Percentiles rank a stretch among this genome's conserved stretches.
These are phyloP conservation scores for Fomes fomentarius DNA, from an alignment of 1,284 basidiomycete species.

Conservation along the genomic window DNA sequence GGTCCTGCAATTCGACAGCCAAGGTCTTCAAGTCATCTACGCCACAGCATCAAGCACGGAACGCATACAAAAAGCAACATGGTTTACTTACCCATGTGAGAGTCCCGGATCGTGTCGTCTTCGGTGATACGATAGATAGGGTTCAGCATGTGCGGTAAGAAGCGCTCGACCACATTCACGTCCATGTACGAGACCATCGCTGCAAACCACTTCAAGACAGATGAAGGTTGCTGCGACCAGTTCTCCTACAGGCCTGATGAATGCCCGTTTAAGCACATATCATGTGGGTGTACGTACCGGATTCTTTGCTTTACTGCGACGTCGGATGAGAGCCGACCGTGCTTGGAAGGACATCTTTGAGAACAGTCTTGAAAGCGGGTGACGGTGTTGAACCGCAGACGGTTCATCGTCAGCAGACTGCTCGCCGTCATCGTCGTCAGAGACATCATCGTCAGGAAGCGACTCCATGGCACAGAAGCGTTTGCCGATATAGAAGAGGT, in stretches of 20 bases:
- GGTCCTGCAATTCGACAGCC: conserved; percentile 85
- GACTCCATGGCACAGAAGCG: conserved; percentile 64
- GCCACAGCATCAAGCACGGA: neutral
- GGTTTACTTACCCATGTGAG: conserved; percentile 70
- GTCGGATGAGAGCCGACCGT: conserved; percentile 70
- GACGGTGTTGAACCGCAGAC: conserved; percentile 36
- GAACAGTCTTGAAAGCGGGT: conserved; percentile 91
- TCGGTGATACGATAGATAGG: conserved; percentile 89
- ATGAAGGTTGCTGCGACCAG: conserved; percentile 83
- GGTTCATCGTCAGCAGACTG: conserved; percentile 31
- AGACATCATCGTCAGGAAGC: conserved; percentile 25
- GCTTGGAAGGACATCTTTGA: conserved; percentile 92
- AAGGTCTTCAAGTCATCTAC: conserved; percentile 85
- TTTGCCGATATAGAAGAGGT: conserved; percentile 90
- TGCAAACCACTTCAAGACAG: conserved; percentile 92
- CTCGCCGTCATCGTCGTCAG: conserved; percentile 24
- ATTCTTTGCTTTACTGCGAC: conserved; percentile 54
- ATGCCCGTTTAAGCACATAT: neutral
- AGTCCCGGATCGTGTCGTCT: conserved; percentile 80
- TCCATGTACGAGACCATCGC: conserved; percentile 83
- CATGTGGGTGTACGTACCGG: conserved; percentile 43
- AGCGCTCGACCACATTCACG: conserved; percentile 56
- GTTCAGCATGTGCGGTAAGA: conserved; percentile 84
- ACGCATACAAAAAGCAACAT: neutral
- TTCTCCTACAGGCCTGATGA: conserved; percentile 45